These are phyloP conservation scores for Cytospora piceicola DNA, from an alignment of 2,329 filamentous ascomycete genomes.

Conservation along the genomic window DNA sequence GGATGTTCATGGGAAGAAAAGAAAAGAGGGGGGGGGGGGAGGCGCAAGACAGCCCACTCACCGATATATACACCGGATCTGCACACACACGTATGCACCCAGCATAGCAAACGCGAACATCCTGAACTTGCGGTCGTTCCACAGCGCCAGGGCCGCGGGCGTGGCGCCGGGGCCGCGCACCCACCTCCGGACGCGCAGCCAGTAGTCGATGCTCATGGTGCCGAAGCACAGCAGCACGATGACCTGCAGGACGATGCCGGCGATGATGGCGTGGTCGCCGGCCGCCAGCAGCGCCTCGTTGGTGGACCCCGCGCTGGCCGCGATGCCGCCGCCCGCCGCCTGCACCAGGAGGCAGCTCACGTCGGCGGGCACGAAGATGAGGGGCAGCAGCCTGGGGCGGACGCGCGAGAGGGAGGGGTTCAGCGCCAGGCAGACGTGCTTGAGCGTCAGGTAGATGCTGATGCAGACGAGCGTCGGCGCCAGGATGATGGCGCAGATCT, in stretches of 20 bases:
- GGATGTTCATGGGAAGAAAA: neutral
- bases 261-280: constrained; percentile 58
- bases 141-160: constrained; percentile 43
- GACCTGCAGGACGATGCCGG: constrained; percentile 58
- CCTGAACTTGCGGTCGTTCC: constrained; percentile 49
- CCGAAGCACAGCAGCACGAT: constrained; percentile 54
- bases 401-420: constrained; percentile 56
- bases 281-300: constrained; percentile 46
- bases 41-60: constrained; percentile 40
- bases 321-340: constrained; percentile 60
- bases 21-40: neutral
- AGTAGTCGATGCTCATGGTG: constrained; percentile 49
- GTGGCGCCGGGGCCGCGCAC: constrained; percentile 40
- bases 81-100: constrained; percentile 50
- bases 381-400: constrained; percentile 55
- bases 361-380: constrained; percentile 63
- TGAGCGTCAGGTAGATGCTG: constrained; percentile 66
- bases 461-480: constrained; percentile 65
- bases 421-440: constrained; percentile 58
- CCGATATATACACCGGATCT: constrained; percentile 60
- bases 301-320: constrained; percentile 46
- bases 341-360: constrained; percentile 62
- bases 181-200: constrained; percentile 46
- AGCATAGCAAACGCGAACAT: constrained; percentile 49
- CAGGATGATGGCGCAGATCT: constrained; percentile 63